Evolutionary conservation across 805 yeast genomes (phyloP), one percentile per base, ranked within the genome.

Genomic region (Limtongia smithiae): DNA sequence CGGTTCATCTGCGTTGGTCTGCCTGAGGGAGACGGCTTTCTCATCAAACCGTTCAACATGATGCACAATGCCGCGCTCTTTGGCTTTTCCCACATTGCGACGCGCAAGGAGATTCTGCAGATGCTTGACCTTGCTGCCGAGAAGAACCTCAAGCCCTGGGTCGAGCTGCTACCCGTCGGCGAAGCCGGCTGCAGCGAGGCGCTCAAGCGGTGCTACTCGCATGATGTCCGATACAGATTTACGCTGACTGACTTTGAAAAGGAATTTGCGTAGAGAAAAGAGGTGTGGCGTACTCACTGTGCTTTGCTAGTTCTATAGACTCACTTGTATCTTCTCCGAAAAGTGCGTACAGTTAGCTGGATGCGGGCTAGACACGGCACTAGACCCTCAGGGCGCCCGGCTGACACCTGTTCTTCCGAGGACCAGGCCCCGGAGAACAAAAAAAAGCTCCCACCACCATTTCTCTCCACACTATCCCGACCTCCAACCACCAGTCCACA

Each of bases 111-210:
- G 68, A 83, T 83, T 57, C 64, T 72, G 43, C 81, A 80, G 52
- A 76, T 85, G 79, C 72, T 85, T 59, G 69, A 80, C 34, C 64
- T 85, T 54, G 86, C 88, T 20, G 78, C 76, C 17, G 74, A 80
- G 56, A 73, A 81, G 34, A 32, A 46, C 8, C 27, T 56, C 34
- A 24, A 55, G 46, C 36, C 60, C 27, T 55, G 59, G 60, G 56
- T 56, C 25, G 54, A 52, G 74, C 63, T 65, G 44, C 55, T 71
- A 31, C 69, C 70, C 15, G 64, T 71, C 41, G 55, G 61, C 53
- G 70, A 61, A 50, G 61, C 59, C 44, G 68, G 68, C 24, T 62
- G 65, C 36, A 59, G 59, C 24, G 58, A 59, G 43, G 74, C 69
- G 15, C 62, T 71, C 60, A 64, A 60, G 37, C 64, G 68, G 54